Evolutionary conservation across 345 rosid species (phyloP), one percentile per base, ranked within the genome.

Genomic region (Arabis alpina): DNA sequence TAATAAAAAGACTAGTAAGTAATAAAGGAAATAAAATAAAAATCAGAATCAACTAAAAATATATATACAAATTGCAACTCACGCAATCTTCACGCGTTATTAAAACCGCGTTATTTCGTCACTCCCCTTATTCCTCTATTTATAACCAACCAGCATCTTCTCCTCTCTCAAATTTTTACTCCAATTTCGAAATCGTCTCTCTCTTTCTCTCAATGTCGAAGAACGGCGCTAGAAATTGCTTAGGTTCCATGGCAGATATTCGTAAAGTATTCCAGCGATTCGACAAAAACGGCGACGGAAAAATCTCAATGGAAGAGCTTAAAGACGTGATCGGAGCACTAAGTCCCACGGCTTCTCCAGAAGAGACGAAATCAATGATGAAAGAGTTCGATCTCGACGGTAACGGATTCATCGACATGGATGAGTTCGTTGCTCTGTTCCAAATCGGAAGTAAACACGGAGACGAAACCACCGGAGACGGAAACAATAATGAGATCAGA

Each of bases 271-370:
- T 92, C 80, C 58, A 77, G 45, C 80, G 86, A 42, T 86, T 86
- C 71, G 98, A 92, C 82, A 85, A 84, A 64, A 92, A 92, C 80
- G 85, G 90, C 49, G 98, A 92, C 58, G 98, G 98, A 0, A 86
- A 76, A 82, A 92, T 92, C 83, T 92, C 92, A 1, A 55, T 75
- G 36, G 75, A 76, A 1, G 98, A 92, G 78, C 83, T 92, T 2
- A 74, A 70, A 25, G 85, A 85, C 14, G 81, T 80, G 58, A 79
- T 92, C 34, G 48, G 43, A 8, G 84, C 89, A 3, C 82, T 92
- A 11, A 86, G 88, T 10, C 70, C 89, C 5, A 61, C 41, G 3
- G 69, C 89, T 0, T 65, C 89, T 2, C 16, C 52, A 2, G 85
- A 81, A 10, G 96, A 92, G 73, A 84, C 85, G 2, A 58, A 40